A percentile compares a stretch with the other conserved stretches of the same genome.
Evolutionary conservation across 768 basidiomycete genomes (phyloP).

Genomic region (Russula emetica): DNA sequence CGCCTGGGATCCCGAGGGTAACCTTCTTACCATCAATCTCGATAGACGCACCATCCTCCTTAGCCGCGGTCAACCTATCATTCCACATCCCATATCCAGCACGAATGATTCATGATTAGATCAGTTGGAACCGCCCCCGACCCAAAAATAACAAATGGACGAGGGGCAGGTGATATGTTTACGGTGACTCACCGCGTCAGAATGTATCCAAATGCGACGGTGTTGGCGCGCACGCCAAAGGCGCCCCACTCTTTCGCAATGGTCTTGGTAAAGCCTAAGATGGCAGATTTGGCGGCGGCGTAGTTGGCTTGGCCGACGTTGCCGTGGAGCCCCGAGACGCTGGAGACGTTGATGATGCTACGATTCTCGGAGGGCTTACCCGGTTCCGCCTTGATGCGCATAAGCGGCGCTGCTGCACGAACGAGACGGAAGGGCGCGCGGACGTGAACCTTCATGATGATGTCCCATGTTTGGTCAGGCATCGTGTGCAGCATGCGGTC

Average conservation of each 20-base stretch:
- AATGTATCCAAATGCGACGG: constrained; percentile 72
- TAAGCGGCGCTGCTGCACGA: constrained; percentile 78
- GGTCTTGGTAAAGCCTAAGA: constrained; percentile 78
- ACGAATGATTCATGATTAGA: neutral
- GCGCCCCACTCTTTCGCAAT: constrained; percentile 85
- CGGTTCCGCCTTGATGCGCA: constrained; percentile 70
- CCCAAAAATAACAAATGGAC: constrained; percentile 6
- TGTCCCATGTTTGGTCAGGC: constrained; percentile 74
- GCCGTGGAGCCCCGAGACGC: constrained; percentile 77
- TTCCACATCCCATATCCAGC: neutral
- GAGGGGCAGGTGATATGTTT: neutral
- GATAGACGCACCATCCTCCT: constrained; percentile 71
- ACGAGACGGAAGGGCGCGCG: constrained; percentile 83
- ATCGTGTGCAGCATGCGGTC: constrained; percentile 89
- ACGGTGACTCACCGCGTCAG: constrained; percentile 57
- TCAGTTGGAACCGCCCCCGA: neutral
- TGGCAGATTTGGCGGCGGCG: constrained; percentile 72
- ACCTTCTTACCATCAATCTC: constrained; percentile 82
- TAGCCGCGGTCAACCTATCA: constrained; percentile 65
- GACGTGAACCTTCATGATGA: constrained; percentile 82
- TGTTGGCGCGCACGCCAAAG: constrained; percentile 79
- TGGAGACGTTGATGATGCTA: constrained; percentile 78
- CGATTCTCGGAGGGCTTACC: constrained; percentile 49
- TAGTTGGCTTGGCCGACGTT: constrained; percentile 86
- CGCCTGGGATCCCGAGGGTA: constrained; percentile 71